Conservation (phyloP, 257 asterid species). For the Rehmannia glutinosa region DNA sequence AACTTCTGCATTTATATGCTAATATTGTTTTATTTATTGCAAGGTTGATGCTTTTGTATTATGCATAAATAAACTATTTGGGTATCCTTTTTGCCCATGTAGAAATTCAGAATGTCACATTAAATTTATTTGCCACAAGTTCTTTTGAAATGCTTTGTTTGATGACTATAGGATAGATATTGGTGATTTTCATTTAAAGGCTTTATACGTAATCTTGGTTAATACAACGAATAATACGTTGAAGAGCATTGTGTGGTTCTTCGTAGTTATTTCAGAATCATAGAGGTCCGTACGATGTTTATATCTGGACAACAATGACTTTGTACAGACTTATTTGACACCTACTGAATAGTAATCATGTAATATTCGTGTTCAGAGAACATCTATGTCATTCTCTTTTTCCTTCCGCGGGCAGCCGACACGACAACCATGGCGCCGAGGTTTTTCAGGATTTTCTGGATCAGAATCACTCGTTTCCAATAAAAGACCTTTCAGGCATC, state of each 20-base stretch:
- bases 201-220: not conserved
- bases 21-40: no score
- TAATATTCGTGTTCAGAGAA: slow-evolving; percentile 23
- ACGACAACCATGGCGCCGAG: slow-evolving; percentile 76
- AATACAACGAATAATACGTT: no score
- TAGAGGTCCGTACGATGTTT: slow-evolving; percentile 3
- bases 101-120: no score
- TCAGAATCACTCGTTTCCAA: slow-evolving; percentile 78
- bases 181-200: slow-evolving; percentile 3
- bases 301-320: slow-evolving; percentile 9
- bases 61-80: slow-evolving; percentile 11
- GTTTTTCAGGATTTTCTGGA: slow-evolving; percentile 45
- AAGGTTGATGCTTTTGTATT: slow-evolving; percentile 6
- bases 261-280: not conserved
- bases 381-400: slow-evolving; percentile 26
- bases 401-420: slow-evolving; percentile 39
- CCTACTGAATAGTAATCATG: not conserved
- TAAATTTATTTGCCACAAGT: not conserved
- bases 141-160: slow-evolving; percentile 5
- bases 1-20: no score
- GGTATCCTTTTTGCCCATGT: not conserved
- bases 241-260: not conserved
- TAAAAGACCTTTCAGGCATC: slow-evolving; percentile 73
- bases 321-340: slow-evolving; percentile 1
- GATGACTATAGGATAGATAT: not conserved